phyloP scores from a whole-genome alignment of 2,329 filamentous ascomycete species.

The Fonsecaea multimorphosa region DNA sequence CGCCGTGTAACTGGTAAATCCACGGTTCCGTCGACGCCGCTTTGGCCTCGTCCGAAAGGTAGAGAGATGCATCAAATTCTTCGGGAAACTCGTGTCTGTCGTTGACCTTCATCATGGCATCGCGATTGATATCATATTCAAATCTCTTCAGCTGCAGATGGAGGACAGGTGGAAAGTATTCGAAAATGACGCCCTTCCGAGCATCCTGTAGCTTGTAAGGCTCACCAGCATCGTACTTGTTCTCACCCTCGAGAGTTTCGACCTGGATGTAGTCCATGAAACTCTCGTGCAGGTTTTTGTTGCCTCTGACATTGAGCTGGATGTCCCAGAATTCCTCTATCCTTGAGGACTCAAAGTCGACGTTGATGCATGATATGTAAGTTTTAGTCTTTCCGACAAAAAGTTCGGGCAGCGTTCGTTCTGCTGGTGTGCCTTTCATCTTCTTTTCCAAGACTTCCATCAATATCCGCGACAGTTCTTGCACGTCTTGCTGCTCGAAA shows the following conservation, averaged over 20 bases:
- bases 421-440: constrained; percentile 95
- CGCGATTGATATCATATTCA: constrained; percentile 93
- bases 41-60: constrained; percentile 72
- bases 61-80: constrained; percentile 72
- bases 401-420: constrained; percentile 85
- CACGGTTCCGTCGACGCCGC: constrained; percentile 88
- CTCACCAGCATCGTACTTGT: constrained; percentile 94
- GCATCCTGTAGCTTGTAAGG: constrained; percentile 93
- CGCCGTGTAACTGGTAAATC: constrained; percentile 90
- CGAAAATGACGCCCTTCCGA: constrained; percentile 97
- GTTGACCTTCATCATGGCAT: constrained; percentile 96
- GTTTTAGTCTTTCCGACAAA: constrained; percentile 99
- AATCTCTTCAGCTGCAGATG: constrained; percentile 97
- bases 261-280: constrained; percentile 97
- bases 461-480: constrained; percentile 92
- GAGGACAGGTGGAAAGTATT: constrained; percentile 89
- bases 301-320: constrained; percentile 93
- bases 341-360: constrained; percentile 93
- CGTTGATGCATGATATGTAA: constrained; percentile 98
- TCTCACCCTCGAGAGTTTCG: constrained; percentile 95
- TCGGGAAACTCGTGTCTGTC: constrained; percentile 57
- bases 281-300: constrained; percentile 89
- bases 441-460: constrained; percentile 97
- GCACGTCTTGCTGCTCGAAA: constrained; percentile 98
- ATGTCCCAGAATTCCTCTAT: constrained; percentile 99